Base-by-base conservation (phyloP, 345 rosid species). In the Raphanus sativus region DNA sequence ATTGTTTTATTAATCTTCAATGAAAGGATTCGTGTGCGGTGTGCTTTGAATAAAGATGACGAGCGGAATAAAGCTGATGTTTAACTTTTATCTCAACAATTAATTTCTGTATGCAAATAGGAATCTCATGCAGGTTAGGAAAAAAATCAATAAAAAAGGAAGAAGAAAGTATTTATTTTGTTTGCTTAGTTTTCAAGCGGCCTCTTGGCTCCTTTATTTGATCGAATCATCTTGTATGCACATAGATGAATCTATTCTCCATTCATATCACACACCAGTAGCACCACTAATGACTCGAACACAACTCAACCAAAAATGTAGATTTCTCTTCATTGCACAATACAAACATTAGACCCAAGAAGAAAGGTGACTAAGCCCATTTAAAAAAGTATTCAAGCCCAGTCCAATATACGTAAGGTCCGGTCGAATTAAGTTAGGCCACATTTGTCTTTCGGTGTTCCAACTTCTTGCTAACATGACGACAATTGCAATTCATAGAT, bases 151-250 rank as follows among this genome's bases (percentile, higher is more conserved):
- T 40, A 40, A 11, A 38, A 2, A 56, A 24, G 4, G 34, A 21
- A 4, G 42, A 59, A 66, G 68, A 78, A 78, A 72, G 64, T 45
- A 72, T 2, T 25, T 56, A 61, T 58, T 65, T 64, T 56, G 77
- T 65, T 78, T 15, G 77, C 81, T 61, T 78, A 78, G 58, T 67
- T 78, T 73, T 13, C 28, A 78, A 73, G 81, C 81, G 28, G 69
- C 34, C 17, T 60, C 26, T 73, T 28, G 61, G 42, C 67, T 30
- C 61, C 69, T 60, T 73, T 71, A 56, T 17, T 58, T 67, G 12
- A 67, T 65, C n/a, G 81, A 71, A 71, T 65, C 67, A 32, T 65
- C 11, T 50, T 50, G 55, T 50, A 40, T 56, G 33, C 16, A 69
- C 8, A 30, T 10, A 45, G 65, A 48, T 50, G 69, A 73, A 73